Evolutionary conservation across 192 early-diverging fungal species (phyloP), one percentile per base, ranked within the genome.

Genomic region (Linnemannia exigua): DNA sequence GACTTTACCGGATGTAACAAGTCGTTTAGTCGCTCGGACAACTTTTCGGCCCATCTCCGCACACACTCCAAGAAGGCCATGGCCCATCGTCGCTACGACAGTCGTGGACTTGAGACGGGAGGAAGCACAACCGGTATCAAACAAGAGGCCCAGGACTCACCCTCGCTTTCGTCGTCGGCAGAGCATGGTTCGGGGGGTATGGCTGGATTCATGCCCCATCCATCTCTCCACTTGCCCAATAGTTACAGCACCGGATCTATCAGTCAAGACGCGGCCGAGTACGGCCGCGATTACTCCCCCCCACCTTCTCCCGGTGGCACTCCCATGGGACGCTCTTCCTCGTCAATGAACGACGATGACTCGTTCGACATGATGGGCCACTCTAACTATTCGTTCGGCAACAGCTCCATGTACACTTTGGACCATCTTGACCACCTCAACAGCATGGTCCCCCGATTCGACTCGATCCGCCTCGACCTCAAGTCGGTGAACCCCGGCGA

Each of bases 1-100:
- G 88, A 89, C 54, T 91, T 90, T 84, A 88, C 92, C 48, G 93
- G 92, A 70, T 97, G 96, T 80, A 94, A 93, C 80, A 96, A 96
- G 87, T 90, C 89, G 11, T 97, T 97, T 79, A 95, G 93, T 74
- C 92, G 95, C 75, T 94, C 94, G 33, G 94, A 94, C 58, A 95
- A 94, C 79, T 94, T 95, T 77, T 91, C 94, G 19, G 93, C 95
- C 44, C 95, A 96, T 84, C 90, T 90, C 67, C 91, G 92, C 80
- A 94, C 92, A 1, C 95, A 96, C 72, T 92, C 89, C 80, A 94
- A 94, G 88, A 94, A 95, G 87, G 86, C 91, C 7, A 38, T 89
- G 25, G 81, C 84, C 54, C 79, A 81, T 63, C 88, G 88, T 25
- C 79, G 82, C 3, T 87, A 79, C 47, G 81, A 69, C 38, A 71